phyloP scores from a whole-genome alignment of 163 green algal species.

The Chlamydomonas reinhardtii region DNA sequence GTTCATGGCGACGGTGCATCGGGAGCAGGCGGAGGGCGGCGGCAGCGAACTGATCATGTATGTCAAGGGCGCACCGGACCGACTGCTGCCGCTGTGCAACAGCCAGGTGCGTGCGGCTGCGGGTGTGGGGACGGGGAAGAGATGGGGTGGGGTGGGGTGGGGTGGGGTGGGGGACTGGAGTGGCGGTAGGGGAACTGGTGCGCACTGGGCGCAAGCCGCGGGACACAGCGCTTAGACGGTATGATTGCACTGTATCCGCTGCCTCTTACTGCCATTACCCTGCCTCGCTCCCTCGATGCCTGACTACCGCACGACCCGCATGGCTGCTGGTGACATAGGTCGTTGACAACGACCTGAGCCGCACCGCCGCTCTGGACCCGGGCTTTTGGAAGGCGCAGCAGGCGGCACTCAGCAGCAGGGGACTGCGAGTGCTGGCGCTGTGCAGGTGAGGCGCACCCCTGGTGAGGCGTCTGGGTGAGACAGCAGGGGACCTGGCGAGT shows the following conservation, averaged over 20 bases:
- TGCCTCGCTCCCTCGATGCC: no score
- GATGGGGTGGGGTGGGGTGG: neutral
- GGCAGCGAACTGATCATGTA: slow-evolving; percentile 41
- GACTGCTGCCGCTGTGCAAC: slow-evolving; percentile 54
- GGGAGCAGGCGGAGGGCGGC: neutral
- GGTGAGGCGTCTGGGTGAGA: no score
- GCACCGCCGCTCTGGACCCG: neutral
- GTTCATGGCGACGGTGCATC: slow-evolving; percentile 59
- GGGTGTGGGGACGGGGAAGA: neutral
- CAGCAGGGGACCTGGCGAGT: no score
- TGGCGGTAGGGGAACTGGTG: neutral
- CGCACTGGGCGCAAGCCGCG: no score
- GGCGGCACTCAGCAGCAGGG: slow-evolving; percentile 43
- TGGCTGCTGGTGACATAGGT: neutral
- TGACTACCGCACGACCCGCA: no score
- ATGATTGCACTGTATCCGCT: no score
- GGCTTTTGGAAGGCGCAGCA: slow-evolving; percentile 38
- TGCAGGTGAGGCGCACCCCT: slow-evolving; percentile 46
- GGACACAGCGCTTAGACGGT: no score
- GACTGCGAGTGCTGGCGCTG: slow-evolving; percentile 51
- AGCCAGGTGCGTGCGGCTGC: slow-evolving; percentile 36
- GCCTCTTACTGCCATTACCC: no score
- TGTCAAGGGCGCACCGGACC: slow-evolving; percentile 63
- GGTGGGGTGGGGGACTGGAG: neutral
- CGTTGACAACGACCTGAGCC: neutral